Evolutionary conservation across 495 filamentous ascomycete genomes (phyloP).

Genomic region (Clohesyomyces aquaticus): DNA sequence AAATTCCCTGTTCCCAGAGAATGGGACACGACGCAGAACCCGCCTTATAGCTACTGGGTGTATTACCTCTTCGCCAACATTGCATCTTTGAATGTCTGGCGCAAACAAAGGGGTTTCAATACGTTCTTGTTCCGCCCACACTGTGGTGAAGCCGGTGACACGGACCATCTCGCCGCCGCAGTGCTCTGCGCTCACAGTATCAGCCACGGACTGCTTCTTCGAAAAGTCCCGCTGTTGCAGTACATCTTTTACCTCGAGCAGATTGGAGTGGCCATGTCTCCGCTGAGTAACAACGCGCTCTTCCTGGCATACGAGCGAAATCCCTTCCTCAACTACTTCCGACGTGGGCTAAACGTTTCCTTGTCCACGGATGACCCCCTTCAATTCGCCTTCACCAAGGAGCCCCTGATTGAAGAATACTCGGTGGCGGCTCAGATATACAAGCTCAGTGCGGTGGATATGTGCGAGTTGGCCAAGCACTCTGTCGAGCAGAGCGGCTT

Average conservation of each 20-base stretch:
- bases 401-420: constrained; percentile 97
- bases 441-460: constrained; percentile 94
- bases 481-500: constrained; percentile 94
- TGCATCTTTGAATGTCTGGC: constrained; percentile 86
- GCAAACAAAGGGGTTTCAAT: constrained; percentile 90
- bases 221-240: constrained; percentile 92
- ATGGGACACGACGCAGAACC: constrained; percentile 92
- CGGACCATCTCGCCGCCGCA: constrained; percentile 91
- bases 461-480: constrained; percentile 97
- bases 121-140: constrained; percentile 93
- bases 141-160: constrained; percentile 95
- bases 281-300: constrained; percentile 94
- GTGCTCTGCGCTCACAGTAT: constrained; percentile 96
- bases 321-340: constrained; percentile 93
- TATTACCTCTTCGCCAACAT: constrained; percentile 97
- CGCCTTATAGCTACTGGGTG: constrained; percentile 98
- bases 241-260: constrained; percentile 98
- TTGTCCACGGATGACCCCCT: constrained; percentile 96
- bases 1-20: constrained; percentile 89
- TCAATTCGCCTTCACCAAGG: constrained; percentile 98
- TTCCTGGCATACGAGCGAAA: constrained; percentile 98
- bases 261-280: constrained; percentile 98
- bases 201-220: constrained; percentile 87
- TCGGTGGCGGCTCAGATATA: constrained; percentile 98
- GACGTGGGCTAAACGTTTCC: constrained; percentile 90